A percentile compares a stretch with the other conserved stretches of the same genome.
Conservation (phyloP, 257 asterid genomes). For the Paraleonurus japonicus region DNA sequence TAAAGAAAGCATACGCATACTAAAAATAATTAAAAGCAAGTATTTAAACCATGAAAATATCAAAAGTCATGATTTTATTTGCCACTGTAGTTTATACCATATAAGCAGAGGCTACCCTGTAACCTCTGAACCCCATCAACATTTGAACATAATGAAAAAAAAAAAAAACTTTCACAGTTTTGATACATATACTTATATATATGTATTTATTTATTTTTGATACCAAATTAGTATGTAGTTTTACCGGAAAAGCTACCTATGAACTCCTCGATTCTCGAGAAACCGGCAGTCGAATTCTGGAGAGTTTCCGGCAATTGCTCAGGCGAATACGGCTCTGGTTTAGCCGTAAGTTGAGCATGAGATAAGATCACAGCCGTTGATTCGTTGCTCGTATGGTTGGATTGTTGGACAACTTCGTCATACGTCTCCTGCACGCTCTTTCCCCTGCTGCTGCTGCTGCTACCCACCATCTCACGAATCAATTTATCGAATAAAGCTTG, state of each 20-base stretch:
- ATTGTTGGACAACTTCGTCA: background rate
- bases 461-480: constrained; percentile 29
- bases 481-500: constrained; percentile 31
- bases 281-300: constrained; percentile 1
- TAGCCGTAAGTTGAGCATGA: constrained; percentile 8
- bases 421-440: constrained; percentile 5
- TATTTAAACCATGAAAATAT: too few relatives aligned
- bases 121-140: too few relatives aligned
- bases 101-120: too few relatives aligned
- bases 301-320: constrained; percentile 24
- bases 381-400: background rate
- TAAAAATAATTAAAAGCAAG: too few relatives aligned
- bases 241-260: background rate
- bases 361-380: background rate
- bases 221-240: background rate
- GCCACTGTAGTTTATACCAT: too few relatives aligned
- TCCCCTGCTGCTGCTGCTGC: constrained; percentile 19
- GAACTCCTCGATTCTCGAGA: background rate
- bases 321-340: constrained; percentile 29
- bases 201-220: background rate
- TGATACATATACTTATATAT: background rate
- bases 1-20: too few relatives aligned
- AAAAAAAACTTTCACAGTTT: background rate
- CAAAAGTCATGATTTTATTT: too few relatives aligned
- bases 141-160: too few relatives aligned